Percentiles rank a stretch among this genome's conserved stretches.
Conservation (phyloP, 1,139 yeast species). For the Hanseniaspora uvarum region DNA sequence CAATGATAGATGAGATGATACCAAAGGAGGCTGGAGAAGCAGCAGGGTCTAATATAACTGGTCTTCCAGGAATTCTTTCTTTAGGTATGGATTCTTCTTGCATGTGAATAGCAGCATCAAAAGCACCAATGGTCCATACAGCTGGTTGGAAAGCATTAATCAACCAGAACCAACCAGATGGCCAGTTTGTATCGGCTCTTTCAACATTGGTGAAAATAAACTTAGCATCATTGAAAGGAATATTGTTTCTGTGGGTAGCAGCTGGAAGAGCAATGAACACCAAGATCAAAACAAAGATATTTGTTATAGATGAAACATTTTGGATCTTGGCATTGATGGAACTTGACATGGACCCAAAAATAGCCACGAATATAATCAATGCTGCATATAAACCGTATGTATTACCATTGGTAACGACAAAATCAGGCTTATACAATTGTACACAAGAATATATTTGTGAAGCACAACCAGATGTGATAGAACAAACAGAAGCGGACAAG, state of each 20-base stretch:
- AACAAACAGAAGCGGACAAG: constrained; percentile 42
- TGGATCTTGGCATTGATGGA: constrained; percentile 46
- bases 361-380: constrained; percentile 37
- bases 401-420: constrained; percentile 36
- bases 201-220: constrained; percentile 39
- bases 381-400: constrained; percentile 46
- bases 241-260: constrained; percentile 35
- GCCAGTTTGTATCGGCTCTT: constrained; percentile 42
- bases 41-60: constrained; percentile 56
- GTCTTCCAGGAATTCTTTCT: constrained; percentile 47
- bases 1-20: constrained; percentile 44
- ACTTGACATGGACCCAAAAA: constrained; percentile 41
- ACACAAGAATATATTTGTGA: constrained; percentile 41
- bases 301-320: constrained; percentile 44
- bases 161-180: constrained; percentile 50
- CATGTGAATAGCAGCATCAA: constrained; percentile 63
- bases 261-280: constrained; percentile 55
- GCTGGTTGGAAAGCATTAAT: constrained; percentile 52
- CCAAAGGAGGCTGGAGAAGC: constrained; percentile 50
- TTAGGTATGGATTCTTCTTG: constrained; percentile 61
- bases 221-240: constrained; percentile 35
- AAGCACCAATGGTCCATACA: constrained; percentile 56
- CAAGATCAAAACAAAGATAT: constrained; percentile 41
- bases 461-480: constrained; percentile 47
- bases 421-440: constrained; percentile 38